These are phyloP conservation scores for Dipteronia dyeriana DNA, from an alignment of 345 rosid genomes.

Conservation along the genomic window DNA sequence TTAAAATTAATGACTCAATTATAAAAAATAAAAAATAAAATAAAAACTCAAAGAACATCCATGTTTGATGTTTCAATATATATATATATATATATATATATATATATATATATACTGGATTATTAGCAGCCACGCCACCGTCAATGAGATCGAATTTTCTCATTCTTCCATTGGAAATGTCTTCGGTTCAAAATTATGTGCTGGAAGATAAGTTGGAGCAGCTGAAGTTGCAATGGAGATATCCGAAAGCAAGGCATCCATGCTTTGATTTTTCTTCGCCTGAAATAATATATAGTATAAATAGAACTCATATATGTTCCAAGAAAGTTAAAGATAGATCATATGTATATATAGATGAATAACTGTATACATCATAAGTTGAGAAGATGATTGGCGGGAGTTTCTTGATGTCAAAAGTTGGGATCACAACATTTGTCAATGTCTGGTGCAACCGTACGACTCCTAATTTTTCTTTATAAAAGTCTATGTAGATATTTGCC, in stretches of 20 bases:
- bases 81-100: no score
- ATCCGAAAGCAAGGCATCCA: slow-evolving; percentile 56
- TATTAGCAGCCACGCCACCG: slow-evolving; percentile 78
- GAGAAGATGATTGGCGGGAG: slow-evolving; percentile 74
- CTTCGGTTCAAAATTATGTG: slow-evolving; percentile 42
- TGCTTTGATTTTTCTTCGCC: slow-evolving; percentile 38
- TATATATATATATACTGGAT: slow-evolving; percentile 37
- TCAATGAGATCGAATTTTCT: slow-evolving; percentile 65
- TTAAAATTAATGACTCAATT: no score
- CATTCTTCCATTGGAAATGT: slow-evolving; percentile 27
- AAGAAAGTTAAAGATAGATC: no score
- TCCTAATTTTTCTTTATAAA: slow-evolving; percentile 49
- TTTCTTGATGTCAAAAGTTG: slow-evolving; percentile 67
- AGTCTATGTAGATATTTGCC: slow-evolving; percentile 52
- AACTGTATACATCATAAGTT: slow-evolving; percentile 43
- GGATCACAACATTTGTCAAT: slow-evolving; percentile 70
- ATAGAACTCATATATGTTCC: no score
- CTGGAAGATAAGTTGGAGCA: slow-evolving; percentile 71
- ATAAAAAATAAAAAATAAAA: no score
- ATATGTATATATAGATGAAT: not conserved
- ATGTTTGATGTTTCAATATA: no score
- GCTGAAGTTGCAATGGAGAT: slow-evolving; percentile 66
- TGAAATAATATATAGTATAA: not conserved
- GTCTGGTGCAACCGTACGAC: slow-evolving; percentile 50
- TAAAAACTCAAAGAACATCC: no score